Evolutionary conservation across 305 asterid species (phyloP).

Genomic region (Caryopteris hybrid): DNA sequence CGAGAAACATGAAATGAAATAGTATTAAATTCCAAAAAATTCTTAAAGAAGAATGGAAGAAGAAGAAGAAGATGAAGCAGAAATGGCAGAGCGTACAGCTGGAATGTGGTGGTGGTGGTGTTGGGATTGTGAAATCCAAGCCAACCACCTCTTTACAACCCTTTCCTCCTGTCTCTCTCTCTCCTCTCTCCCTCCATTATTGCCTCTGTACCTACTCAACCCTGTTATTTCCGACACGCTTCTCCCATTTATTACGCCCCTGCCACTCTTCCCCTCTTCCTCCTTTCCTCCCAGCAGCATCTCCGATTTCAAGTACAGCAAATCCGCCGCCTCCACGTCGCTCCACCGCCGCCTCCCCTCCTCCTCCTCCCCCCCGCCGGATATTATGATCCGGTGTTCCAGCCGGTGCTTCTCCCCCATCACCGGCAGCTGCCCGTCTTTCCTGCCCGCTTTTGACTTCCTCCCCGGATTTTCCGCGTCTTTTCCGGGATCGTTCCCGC

Average conservation of each 20-base stretch:
- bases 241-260: slow-evolving; percentile 54
- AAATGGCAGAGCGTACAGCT: slow-evolving; percentile 30
- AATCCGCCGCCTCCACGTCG: slow-evolving; percentile 58
- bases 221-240: slow-evolving; percentile 89
- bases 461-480: slow-evolving; percentile 19
- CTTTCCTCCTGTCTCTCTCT: slow-evolving; percentile 44
- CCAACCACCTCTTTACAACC: slow-evolving; percentile 71
- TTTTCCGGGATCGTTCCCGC: slow-evolving; percentile 17
- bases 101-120: slow-evolving; percentile 21
- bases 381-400: slow-evolving; percentile 66
- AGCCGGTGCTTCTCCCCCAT: slow-evolving; percentile 34
- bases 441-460: slow-evolving; percentile 29
- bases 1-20: too few species aligned
- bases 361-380: slow-evolving; percentile 11
- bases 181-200: slow-evolving; percentile 32
- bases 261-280: slow-evolving; percentile 30
- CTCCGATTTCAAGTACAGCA: slow-evolving; percentile 45
- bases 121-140: slow-evolving; percentile 75
- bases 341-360: slow-evolving; percentile 55
- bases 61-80: slow-evolving; percentile 15
- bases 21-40: slow-evolving; percentile 9
- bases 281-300: slow-evolving; percentile 36
- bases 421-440: slow-evolving; percentile 45
- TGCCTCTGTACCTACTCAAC: slow-evolving; percentile 61
- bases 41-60: slow-evolving; percentile 27